Percentiles rank a stretch among this genome's conserved stretches.
phyloP scores from a whole-genome alignment of 768 basidiomycete genomes.

The Strobilomyces dryophilus region DNA sequence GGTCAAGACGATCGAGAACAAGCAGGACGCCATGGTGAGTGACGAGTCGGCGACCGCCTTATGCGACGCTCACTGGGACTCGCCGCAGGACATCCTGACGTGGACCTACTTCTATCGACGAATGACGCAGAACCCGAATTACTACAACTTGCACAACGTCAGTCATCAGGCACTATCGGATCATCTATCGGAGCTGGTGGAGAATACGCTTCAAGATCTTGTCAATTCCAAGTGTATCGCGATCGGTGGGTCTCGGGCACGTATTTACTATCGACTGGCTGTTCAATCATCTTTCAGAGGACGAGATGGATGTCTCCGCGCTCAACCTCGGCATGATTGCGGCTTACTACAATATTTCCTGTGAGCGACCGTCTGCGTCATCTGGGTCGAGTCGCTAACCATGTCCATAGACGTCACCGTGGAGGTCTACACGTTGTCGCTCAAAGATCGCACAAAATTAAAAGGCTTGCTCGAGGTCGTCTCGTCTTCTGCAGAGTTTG shows the following conservation, averaged over 20 bases:
- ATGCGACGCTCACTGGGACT: not conserved
- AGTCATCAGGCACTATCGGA: conserved; percentile 95
- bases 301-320: conserved; percentile 89
- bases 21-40: conserved; percentile 91
- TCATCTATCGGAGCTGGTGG: conserved; percentile 93
- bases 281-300: conserved; percentile 41
- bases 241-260: conserved; percentile 51
- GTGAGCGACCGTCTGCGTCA: conserved; percentile 38
- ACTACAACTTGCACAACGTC: conserved; percentile 92
- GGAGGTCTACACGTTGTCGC: conserved; percentile 92
- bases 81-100: conserved; percentile 81
- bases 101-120: conserved; percentile 99
- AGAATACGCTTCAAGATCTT: conserved; percentile 86
- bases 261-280: not conserved
- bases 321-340: conserved; percentile 99
- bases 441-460: conserved; percentile 95
- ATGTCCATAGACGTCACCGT: conserved; percentile 76
- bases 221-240: conserved; percentile 94
- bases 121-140: conserved; percentile 96
- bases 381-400: not conserved
- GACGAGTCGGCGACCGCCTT: not conserved
- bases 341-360: conserved; percentile 92
- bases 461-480: conserved; percentile 96
- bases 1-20: conserved; percentile 98
- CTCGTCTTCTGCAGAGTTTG: conserved; percentile 95